phyloP scores from a whole-genome alignment of 2,329 filamentous ascomycete genomes.

The Pseudocercospora cruenta region DNA sequence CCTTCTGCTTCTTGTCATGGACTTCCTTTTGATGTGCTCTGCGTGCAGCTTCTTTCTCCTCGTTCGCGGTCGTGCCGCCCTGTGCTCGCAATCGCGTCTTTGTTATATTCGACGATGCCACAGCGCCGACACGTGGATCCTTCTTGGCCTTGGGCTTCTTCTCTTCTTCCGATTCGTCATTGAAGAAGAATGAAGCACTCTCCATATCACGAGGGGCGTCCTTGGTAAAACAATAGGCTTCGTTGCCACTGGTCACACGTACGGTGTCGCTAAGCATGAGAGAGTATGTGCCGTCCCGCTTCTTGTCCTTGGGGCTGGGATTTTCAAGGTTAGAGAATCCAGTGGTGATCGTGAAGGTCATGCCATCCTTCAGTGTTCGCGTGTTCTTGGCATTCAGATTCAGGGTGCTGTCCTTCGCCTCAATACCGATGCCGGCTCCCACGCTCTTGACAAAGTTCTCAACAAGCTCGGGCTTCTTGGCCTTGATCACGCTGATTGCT shows the following conservation, averaged over 20 bases:
- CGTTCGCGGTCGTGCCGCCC: constrained; percentile 82
- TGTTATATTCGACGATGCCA: constrained; percentile 93
- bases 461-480: constrained; percentile 93
- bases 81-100: constrained; percentile 91
- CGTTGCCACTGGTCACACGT: constrained; percentile 71
- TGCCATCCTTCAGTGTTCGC: constrained; percentile 85
- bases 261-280: constrained; percentile 92
- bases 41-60: constrained; percentile 84
- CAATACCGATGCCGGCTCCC: constrained; percentile 89
- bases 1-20: constrained; percentile 83
- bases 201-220: constrained; percentile 90
- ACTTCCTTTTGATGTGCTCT: constrained; percentile 91
- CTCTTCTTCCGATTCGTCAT: constrained; percentile 87
- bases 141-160: constrained; percentile 87
- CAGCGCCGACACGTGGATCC: constrained; percentile 78
- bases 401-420: constrained; percentile 82
- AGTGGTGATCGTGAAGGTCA: constrained; percentile 91
- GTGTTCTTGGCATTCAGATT: constrained; percentile 85
- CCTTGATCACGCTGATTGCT: constrained; percentile 75
- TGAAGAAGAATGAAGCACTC: constrained; percentile 97
- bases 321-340: constrained; percentile 91
- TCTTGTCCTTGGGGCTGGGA: constrained; percentile 82
- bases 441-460: constrained; percentile 94
- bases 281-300: constrained; percentile 79
- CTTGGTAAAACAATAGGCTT: constrained; percentile 87